phyloP scores from a whole-genome alignment of 2,329 filamentous ascomycete genomes.

The Colletotrichum spinosum region DNA sequence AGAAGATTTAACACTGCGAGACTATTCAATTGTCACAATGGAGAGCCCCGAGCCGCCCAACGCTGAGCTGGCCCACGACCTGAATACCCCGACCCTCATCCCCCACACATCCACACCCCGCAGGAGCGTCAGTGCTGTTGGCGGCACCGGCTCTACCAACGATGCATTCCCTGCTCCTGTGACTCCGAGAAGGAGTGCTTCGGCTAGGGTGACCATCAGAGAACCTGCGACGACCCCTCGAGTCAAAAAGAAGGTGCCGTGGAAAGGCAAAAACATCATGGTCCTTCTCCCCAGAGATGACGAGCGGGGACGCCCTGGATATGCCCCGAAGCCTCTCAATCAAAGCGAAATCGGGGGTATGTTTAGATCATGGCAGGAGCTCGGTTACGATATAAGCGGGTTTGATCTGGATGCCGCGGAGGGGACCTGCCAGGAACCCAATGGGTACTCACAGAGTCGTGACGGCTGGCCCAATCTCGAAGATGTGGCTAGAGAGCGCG shows the following conservation, averaged over 20 bases:
- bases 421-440: constrained; percentile 43
- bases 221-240: constrained; percentile 62
- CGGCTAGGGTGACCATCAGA: constrained; percentile 49
- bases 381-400: constrained; percentile 76
- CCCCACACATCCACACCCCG: constrained; percentile 44
- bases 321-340: constrained; percentile 65
- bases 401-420: constrained; percentile 68
- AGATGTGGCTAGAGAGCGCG: constrained; percentile 68
- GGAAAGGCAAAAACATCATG: constrained; percentile 80
- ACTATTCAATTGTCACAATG: constrained; percentile 25
- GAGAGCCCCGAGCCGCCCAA: constrained; percentile 30
- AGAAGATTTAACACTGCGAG: constrained; percentile 39
- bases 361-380: constrained; percentile 73
- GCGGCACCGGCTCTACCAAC: constrained; percentile 42
- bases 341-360: constrained; percentile 69
- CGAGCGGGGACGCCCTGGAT: constrained; percentile 69
- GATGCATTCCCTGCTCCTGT: constrained; percentile 39
- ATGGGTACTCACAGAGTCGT: constrained; percentile 70
- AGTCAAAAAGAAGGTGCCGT: constrained; percentile 77
- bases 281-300: constrained; percentile 77
- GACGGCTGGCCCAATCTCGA: constrained; percentile 74
- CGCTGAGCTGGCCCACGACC: constrained; percentile 29
- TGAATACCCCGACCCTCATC: constrained; percentile 1
- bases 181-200: constrained; percentile 50
- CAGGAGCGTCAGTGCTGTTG: constrained; percentile 43